A percentile compares a stretch with the other conserved stretches of the same genome.
Conservation (phyloP, 192 early-diverging fungal species). For the Coemansia sp. region DNA sequence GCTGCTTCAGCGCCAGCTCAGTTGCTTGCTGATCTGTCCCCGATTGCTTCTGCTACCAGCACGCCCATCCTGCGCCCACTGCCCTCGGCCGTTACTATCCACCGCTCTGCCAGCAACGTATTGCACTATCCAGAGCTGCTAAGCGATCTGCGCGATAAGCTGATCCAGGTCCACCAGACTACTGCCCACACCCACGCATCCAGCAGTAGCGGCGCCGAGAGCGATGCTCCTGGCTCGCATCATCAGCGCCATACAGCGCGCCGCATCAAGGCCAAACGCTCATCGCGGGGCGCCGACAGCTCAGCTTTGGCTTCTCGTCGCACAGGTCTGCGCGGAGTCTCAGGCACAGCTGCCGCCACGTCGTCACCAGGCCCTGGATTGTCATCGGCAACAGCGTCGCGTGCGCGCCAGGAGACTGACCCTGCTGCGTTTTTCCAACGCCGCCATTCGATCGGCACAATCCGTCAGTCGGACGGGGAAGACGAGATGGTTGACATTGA, state of each 20-base stretch:
- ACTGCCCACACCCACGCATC: conserved; percentile 15
- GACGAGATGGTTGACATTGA: conserved; percentile 41
- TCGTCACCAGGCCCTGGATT: conserved; percentile 19
- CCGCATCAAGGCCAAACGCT: conserved; percentile 35
- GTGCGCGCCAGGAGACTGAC: conserved; percentile 8
- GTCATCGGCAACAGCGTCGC: conserved; percentile 12
- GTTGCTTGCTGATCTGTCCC: conserved; percentile 12
- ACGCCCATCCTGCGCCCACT: conserved; percentile 38
- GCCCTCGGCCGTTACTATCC: conserved; percentile 30
- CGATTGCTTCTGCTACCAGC: conserved; percentile 33
- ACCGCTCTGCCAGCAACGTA: conserved; percentile 53
- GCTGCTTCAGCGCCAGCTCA: background rate
- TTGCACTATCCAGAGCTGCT: conserved; percentile 55
- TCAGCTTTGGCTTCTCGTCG: conserved; percentile 16
- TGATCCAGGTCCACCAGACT: conserved; percentile 48
- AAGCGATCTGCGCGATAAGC: conserved; percentile 51
- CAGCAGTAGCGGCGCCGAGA: conserved; percentile 43
- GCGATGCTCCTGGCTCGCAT: conserved; percentile 26
- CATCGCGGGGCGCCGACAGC: conserved; percentile 7
- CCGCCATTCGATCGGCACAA: conserved; percentile 49
- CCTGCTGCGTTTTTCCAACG: conserved; percentile 28
- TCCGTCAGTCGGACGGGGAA: conserved; percentile 30
- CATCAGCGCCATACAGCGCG: conserved; percentile 7
- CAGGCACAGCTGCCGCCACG: conserved; percentile 14
- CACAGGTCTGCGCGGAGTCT: conserved; percentile 29